phyloP scores from a whole-genome alignment of 108 stramenopile genomes.

The Cyclostephanos tholiformis region DNA sequence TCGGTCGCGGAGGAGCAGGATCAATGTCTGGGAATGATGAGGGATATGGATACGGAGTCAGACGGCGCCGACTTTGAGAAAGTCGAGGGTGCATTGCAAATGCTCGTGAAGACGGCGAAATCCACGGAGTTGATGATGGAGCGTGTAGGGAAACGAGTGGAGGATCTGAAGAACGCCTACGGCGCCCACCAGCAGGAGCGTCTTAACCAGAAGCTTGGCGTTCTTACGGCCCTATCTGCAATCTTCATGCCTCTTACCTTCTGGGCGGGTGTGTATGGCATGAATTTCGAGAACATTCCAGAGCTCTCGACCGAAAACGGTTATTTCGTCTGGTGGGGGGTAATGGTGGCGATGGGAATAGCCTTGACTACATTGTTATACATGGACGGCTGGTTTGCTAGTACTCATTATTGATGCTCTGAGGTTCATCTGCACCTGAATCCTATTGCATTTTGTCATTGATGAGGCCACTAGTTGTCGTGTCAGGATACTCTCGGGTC shows the following conservation, averaged over 20 bases:
- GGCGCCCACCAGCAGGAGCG: no score
- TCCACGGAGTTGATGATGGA: constrained; percentile 50
- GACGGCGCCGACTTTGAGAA: constrained; percentile 44
- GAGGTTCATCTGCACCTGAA: no score
- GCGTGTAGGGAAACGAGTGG: constrained; percentile 38
- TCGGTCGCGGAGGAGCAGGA: constrained; percentile 63
- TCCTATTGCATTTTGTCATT: no score
- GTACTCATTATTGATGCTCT: no score
- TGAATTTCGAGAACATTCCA: constrained; percentile 57
- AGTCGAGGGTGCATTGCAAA: constrained; percentile 34
- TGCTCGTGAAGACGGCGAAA: constrained; percentile 41
- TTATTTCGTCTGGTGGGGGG: no score
- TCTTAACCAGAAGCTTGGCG: constrained; percentile 45
- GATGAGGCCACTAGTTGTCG: no score
- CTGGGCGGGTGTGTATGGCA: no score
- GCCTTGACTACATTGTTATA: no score
- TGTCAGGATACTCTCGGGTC: no score
- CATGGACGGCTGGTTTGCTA: no score
- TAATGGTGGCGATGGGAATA: no score
- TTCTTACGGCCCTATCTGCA: constrained; percentile 51
- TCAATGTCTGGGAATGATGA: constrained; percentile 43
- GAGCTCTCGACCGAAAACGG: no score
- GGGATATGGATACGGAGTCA: constrained; percentile 15
- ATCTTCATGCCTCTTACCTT: constrained; percentile 61
- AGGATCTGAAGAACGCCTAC: constrained; percentile 43